Evolutionary conservation across 768 basidiomycete genomes (phyloP), one percentile per base, ranked within the genome.

Genomic region (Mrakia frigida): DNA sequence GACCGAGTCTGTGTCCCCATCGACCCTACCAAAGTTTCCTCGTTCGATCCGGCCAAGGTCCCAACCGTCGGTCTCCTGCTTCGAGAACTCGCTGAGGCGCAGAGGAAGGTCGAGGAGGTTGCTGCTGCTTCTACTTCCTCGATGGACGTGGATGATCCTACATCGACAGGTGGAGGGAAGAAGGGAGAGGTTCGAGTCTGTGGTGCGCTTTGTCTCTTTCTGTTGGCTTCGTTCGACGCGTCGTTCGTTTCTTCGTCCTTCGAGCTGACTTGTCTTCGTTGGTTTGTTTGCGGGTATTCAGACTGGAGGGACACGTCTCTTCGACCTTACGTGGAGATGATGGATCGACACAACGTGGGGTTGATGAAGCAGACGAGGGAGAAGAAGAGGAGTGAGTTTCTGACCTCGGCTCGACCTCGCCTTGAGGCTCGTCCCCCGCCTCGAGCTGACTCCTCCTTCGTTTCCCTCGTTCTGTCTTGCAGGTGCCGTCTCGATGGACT

Each of bases 1-100:
- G 97, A 96, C 1, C 89, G 94, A 41, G 89, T 99, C 13, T 99
- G 96, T 82, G 92, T 99, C 3, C 97, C 96, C 0, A 86, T 98
- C 25, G 91, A 96, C 81, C 91, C 94, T 5, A 84, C 84, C 46
- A 82, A 84, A 43, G 88, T 98, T 41, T 89, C 93, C 74, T 85
- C 87, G 1, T 99, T 98, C 81, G 89, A 96, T 81, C 97, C 95
- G 0, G 88, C 87, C 73, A 82, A 80, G 0, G 96, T 98, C 6
- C 97, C 97, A 0, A 98, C 94, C 0, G 90, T 96, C 10, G 87
- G 87, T 6, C 90, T 92, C 81, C 86, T 98, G n/a, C 83, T 98
- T 33, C 83, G 85, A 59, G 94, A 99, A 83, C 85, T 98, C 68
- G 90, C 95, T 79, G 82, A 81, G 25, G 78, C 80, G 6, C 79